Evolutionary conservation across 768 basidiomycete genomes (phyloP), one percentile per base, ranked within the genome.

Genomic region (Tubosaeta brunneosetosa): DNA sequence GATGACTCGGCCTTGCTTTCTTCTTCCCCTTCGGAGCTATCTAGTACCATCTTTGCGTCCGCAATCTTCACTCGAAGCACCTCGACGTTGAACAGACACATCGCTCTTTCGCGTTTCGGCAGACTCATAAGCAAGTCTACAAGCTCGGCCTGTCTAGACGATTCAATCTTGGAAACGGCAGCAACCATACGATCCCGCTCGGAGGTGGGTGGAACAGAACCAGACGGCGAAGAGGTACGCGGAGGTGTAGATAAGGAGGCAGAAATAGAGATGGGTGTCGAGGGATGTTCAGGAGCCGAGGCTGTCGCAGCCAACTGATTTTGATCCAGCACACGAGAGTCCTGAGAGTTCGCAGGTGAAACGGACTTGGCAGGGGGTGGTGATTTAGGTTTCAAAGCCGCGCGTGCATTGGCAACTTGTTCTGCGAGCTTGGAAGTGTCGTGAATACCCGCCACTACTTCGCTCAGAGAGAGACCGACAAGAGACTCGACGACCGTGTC

Each of bases 61-160:
- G 78, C 79, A 17, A 94, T 73, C 72, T 94, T 94, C 19, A 73
- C 76, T 47, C 83, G 78, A 25, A 94, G 75, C 27, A 91, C 78
- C 59, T 94, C 91, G 12, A 77, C 75, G 57, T 92, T 94, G 77
- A 95, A 95, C 37, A 94, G 74, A 70, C 92, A 94, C 82, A 94
- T 79, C 0, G 91, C 91, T 13, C 92, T 82, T 58, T 95, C 93
- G 54, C 88, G 82, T 70, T 93, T 94, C 1, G 88, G 85, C 16
- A 95, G 76, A 59, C 84, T 86, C 86, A 93, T 88, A 33, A 94
- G 71, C 47, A 95, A 74, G 22, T 87, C 88, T 0, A 85, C 83
- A 42, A 94, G 76, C 56, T 89, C 86, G 3, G 62, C 63, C 42
- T 84, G 81, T 47, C 82, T 78, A 0, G 73, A 64, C 5, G 78